These are phyloP conservation scores for Amauroascus niger DNA, from an alignment of 2,329 filamentous ascomycete species.

Conservation along the genomic window DNA sequence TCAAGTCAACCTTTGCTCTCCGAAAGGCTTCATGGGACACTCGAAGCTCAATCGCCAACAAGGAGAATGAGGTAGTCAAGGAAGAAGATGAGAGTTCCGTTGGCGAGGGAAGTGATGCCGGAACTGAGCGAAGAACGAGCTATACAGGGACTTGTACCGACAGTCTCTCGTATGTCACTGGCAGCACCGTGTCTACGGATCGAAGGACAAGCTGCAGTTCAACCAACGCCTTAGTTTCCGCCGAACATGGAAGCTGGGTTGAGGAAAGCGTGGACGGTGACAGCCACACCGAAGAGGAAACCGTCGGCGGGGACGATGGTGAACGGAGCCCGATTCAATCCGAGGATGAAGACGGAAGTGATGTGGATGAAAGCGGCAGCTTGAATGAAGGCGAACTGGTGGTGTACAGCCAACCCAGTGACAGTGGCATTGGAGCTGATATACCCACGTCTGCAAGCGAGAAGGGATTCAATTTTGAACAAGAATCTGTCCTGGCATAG, in stretches of 20 bases:
- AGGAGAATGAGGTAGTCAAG: slow-evolving; percentile 55
- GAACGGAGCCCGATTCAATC: slow-evolving; percentile 18
- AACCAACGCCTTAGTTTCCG: slow-evolving; percentile 27
- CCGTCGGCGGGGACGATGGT: slow-evolving; percentile 15
- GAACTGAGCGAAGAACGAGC: slow-evolving; percentile 38
- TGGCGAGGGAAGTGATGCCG: slow-evolving; percentile 42
- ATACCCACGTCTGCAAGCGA: slow-evolving; percentile 13
- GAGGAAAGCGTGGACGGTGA: slow-evolving; percentile 19
- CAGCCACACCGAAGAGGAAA: slow-evolving; percentile 12
- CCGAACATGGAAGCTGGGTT: slow-evolving; percentile 21
- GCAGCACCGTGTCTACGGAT: slow-evolving; percentile 33
- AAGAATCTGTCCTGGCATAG: slow-evolving; percentile 15
- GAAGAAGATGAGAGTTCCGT: slow-evolving; percentile 49
- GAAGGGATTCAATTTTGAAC: slow-evolving; percentile 3
- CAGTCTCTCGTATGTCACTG: slow-evolving; percentile 33
- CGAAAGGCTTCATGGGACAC: slow-evolving; percentile 64
- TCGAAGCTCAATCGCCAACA: slow-evolving; percentile 38
- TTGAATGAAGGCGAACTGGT: slow-evolving; percentile 17
- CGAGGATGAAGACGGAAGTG: slow-evolving; percentile 25
- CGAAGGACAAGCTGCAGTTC: slow-evolving; percentile 35
- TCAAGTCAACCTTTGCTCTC: slow-evolving; percentile 52
- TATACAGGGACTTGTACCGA: slow-evolving; percentile 36
- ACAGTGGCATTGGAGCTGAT: slow-evolving; percentile 27
- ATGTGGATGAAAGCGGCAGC: slow-evolving; percentile 17
- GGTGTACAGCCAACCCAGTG: slow-evolving; percentile 20